Percentiles rank a stretch among this genome's conserved stretches.
Conservation (phyloP, 805 yeast genomes). For the Candida michaelii region DNA sequence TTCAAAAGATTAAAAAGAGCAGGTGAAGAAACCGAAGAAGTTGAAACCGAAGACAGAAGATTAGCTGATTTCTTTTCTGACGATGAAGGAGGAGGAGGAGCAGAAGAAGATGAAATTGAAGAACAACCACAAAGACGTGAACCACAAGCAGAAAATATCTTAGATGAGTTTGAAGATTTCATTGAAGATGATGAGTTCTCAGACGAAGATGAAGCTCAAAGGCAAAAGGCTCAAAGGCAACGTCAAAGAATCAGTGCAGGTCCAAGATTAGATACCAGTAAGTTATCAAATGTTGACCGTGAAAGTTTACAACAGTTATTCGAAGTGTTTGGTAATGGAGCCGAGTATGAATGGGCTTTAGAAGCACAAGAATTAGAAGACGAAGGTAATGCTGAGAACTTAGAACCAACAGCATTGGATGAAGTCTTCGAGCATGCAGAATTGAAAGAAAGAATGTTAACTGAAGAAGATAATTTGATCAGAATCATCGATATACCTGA, state of each 20-base stretch:
- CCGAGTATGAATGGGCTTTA: slow-evolving; percentile 96
- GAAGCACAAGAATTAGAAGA: slow-evolving; percentile 78
- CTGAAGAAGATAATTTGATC: slow-evolving; percentile 87
- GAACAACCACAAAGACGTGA: slow-evolving; percentile 14
- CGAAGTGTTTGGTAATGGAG: slow-evolving; percentile 96
- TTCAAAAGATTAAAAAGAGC: slow-evolving; percentile 87
- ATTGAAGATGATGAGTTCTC: slow-evolving; percentile 96
- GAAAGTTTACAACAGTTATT: slow-evolving; percentile 90
- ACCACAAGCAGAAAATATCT: slow-evolving; percentile 33
- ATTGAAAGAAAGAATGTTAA: slow-evolving; percentile 83
- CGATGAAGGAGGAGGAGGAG: slow-evolving; percentile 30
- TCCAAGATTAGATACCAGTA: slow-evolving; percentile 54
- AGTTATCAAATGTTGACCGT: slow-evolving; percentile 68
- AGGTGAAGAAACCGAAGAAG: slow-evolving; percentile 29
- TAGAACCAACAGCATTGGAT: slow-evolving; percentile 62
- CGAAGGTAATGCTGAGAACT: slow-evolving; percentile 51
- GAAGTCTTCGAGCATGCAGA: slow-evolving; percentile 96
- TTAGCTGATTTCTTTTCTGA: slow-evolving; percentile 74
- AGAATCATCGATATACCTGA: slow-evolving; percentile 90
- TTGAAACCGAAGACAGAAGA: slow-evolving; percentile 22
- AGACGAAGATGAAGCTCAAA: slow-evolving; percentile 69
- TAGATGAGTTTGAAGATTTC: slow-evolving; percentile 93
- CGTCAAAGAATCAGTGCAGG: slow-evolving; percentile 35
- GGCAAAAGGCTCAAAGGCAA: slow-evolving; percentile 28
- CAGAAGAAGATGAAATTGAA: slow-evolving; percentile 25